Conservation (phyloP, 2,329 filamentous ascomycete species). For the Sporothrix luriei region DNA sequence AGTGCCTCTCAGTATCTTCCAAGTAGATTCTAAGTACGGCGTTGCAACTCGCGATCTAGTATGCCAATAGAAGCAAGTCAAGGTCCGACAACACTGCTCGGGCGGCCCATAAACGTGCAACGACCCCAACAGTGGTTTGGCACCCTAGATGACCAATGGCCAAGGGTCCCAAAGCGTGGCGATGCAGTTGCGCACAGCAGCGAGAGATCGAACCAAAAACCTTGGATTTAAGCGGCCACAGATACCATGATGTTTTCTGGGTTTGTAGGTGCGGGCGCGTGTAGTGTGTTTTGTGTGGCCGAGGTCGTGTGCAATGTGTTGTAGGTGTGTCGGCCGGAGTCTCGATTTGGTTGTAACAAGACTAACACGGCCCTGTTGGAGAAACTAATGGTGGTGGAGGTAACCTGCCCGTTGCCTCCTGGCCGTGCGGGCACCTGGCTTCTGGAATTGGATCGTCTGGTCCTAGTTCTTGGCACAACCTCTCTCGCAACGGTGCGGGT, state of each 20-base stretch:
- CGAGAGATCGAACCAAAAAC: neutral
- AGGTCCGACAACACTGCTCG: neutral
- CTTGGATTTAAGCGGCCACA: neutral
- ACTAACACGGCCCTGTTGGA: constrained; percentile 10
- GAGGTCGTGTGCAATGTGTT: neutral
- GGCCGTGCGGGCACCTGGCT: neutral
- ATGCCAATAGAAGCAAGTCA: neutral
- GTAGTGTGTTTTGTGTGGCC: neutral
- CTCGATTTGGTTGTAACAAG: constrained; percentile 17
- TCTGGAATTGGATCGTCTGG: neutral
- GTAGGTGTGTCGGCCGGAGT: neutral
- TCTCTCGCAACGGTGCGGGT: neutral
- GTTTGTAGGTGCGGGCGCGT: neutral
- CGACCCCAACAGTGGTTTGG: neutral
- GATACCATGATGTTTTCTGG: neutral
- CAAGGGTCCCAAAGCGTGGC: neutral
- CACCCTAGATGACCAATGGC: neutral
- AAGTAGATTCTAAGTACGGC: neutral
- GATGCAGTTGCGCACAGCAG: constrained; percentile 2
- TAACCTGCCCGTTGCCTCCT: constrained; percentile 16
- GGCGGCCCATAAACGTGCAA: neutral
- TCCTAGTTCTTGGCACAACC: constrained; percentile 7
- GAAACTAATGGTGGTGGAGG: neutral
- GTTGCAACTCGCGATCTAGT: neutral
- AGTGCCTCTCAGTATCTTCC: too few species aligned